phyloP scores from a whole-genome alignment of 1,284 basidiomycete genomes.

The Rhodotorula glutinis region DNA sequence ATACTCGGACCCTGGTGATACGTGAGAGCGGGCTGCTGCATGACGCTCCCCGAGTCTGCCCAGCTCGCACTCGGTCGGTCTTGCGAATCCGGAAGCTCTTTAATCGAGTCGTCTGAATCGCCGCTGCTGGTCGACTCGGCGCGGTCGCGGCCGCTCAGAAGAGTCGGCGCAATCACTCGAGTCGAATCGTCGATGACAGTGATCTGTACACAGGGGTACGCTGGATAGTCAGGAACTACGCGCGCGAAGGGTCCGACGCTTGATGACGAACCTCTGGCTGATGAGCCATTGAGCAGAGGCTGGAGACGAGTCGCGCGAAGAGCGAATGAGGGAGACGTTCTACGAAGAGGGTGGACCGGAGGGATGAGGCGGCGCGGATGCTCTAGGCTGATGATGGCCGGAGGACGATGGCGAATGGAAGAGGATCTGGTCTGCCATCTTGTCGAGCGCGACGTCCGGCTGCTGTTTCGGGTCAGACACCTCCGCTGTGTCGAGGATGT shows the following conservation, averaged over 20 bases:
- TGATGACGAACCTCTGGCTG: background rate
- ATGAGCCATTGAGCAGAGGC: background rate
- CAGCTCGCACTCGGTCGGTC: background rate
- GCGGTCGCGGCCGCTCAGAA: background rate
- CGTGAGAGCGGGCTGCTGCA: slow-evolving; percentile 5
- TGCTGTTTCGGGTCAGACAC: too few relatives aligned
- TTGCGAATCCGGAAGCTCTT: background rate
- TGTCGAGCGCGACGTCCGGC: too few relatives aligned
- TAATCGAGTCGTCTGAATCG: background rate
- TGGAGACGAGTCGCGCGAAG: background rate
- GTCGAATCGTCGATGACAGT: background rate
- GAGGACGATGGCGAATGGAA: too few relatives aligned
- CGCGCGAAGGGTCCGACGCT: too few relatives aligned
- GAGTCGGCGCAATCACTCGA: background rate
- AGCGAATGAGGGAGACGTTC: too few relatives aligned
- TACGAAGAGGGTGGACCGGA: too few relatives aligned
- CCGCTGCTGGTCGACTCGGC: background rate
- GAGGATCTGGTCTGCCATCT: too few relatives aligned
- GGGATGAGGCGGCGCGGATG: too few relatives aligned
- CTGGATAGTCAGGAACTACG: too few relatives aligned
- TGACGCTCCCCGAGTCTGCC: background rate
- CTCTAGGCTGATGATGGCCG: too few relatives aligned
- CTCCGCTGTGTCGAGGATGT: too few relatives aligned
- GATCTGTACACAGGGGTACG: background rate
- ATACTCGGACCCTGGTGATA: slow-evolving; percentile 4